phyloP scores from a whole-genome alignment of 2,329 filamentous ascomycete genomes.

The Ascochyta pisi region DNA sequence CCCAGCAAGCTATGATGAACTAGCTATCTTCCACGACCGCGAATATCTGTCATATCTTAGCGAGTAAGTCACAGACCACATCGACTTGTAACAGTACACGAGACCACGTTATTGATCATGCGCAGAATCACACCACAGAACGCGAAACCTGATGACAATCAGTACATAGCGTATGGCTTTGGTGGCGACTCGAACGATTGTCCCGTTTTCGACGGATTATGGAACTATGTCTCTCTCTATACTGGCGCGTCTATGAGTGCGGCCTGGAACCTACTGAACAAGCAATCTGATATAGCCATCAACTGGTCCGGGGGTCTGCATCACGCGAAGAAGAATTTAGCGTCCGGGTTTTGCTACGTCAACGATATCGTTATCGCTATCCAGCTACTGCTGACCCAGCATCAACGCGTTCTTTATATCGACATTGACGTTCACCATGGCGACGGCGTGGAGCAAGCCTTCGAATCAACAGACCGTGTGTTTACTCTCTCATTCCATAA shows the following conservation, averaged over 20 bases:
- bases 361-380: constrained; percentile 98
- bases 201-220: constrained; percentile 94
- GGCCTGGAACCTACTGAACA: constrained; percentile 83
- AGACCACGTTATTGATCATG: constrained; percentile 9
- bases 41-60: constrained; percentile 91
- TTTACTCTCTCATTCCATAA: constrained; percentile 97
- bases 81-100: neutral
- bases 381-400: constrained; percentile 80
- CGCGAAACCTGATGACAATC: constrained; percentile 51
- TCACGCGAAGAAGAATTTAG: constrained; percentile 93
- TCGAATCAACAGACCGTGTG: constrained; percentile 86
- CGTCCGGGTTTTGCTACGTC: constrained; percentile 97
- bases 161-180: constrained; percentile 75
- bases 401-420: constrained; percentile 90
- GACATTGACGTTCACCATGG: constrained; percentile 94
- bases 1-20: constrained; percentile 84
- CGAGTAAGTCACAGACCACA: constrained; percentile 29
- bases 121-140: constrained; percentile 56
- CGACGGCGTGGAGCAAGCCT: constrained; percentile 89
- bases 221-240: constrained; percentile 93
- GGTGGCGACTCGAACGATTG: constrained; percentile 77
- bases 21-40: constrained; percentile 82
- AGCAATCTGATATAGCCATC: constrained; percentile 92
- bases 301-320: constrained; percentile 98
- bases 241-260: constrained; percentile 90